Percentiles rank a stretch among this genome's conserved stretches.
Evolutionary conservation across 2,329 filamentous ascomycete genomes (phyloP).

Genomic region (Fusarium continuum): DNA sequence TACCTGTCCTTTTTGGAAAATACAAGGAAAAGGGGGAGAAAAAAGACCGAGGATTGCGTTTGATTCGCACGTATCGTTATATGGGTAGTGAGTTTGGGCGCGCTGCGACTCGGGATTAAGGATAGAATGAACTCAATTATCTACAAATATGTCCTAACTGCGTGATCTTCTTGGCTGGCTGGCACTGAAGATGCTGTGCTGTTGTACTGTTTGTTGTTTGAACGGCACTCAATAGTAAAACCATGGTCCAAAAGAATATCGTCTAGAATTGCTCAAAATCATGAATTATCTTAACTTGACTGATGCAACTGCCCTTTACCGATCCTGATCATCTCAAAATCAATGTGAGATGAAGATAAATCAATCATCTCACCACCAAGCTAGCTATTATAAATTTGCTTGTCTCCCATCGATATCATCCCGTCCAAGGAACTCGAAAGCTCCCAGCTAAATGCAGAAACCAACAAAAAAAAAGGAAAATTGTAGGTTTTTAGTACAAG

Average conservation of each 20-base stretch:
- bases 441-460: constrained; percentile 3
- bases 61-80: constrained; percentile 36
- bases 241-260: background rate
- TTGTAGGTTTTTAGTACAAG: constrained; percentile 33
- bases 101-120: constrained; percentile 24
- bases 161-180: too few species aligned
- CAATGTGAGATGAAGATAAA: background rate
- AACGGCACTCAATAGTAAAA: too few species aligned
- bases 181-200: too few species aligned
- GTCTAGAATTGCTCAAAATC: constrained; percentile 24
- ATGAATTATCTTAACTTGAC: constrained; percentile 32
- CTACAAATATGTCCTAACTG: background rate
- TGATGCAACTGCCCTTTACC: constrained; percentile 20
- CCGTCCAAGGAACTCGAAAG: background rate
- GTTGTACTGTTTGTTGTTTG: too few species aligned
- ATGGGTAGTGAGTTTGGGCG: constrained; percentile 41
- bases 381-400: constrained; percentile 2
- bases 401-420: background rate
- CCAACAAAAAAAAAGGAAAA: constrained; percentile 17
- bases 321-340: constrained; percentile 17
- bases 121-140: constrained; percentile 39
- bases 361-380: background rate
- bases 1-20: constrained; percentile 5
- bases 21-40: constrained; percentile 10
- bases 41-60: constrained; percentile 21